Evolutionary conservation across 495 filamentous ascomycete genomes (phyloP).

Genomic region (Penicillium maclennaniae): DNA sequence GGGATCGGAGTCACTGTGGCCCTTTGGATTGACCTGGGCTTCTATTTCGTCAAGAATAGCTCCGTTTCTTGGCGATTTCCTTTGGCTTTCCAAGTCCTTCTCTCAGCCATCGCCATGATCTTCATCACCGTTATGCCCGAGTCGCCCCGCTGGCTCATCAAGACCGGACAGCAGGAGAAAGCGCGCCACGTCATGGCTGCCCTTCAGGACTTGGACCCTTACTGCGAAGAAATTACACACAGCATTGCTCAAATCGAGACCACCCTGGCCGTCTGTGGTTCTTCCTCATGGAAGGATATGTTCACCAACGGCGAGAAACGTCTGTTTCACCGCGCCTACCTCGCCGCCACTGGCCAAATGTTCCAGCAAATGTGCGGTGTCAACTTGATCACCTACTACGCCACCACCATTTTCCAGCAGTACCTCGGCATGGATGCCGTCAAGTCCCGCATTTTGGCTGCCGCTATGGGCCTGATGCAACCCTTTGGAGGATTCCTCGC

Average conservation of each 20-base stretch:
- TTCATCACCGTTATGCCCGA: constrained; percentile 57
- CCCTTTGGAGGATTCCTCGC: constrained; percentile 68
- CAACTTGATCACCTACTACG: constrained; percentile 24
- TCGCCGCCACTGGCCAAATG: constrained; percentile 29
- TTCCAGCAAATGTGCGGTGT: constrained; percentile 30
- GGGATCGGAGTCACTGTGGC: constrained; percentile 48
- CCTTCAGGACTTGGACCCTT: constrained; percentile 24
- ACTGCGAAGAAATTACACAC: constrained; percentile 23
- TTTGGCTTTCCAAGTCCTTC: constrained; percentile 50
- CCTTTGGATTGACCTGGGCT: constrained; percentile 44
- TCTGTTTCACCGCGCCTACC: constrained; percentile 30
- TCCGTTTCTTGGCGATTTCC: constrained; percentile 49
- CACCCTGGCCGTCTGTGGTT: constrained; percentile 33
- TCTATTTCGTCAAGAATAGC: constrained; percentile 40
- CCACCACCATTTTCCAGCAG: constrained; percentile 36
- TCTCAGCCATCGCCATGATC: constrained; percentile 54
- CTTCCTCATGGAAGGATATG: constrained; percentile 28
- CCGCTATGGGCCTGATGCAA: constrained; percentile 73
- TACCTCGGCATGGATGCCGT: constrained; percentile 60
- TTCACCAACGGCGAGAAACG: constrained; percentile 31
- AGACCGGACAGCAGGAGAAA: constrained; percentile 49
- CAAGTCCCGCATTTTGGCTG: constrained; percentile 76
- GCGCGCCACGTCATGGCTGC: constrained; percentile 49
- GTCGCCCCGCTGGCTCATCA: constrained; percentile 58
- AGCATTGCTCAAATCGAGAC: constrained; percentile 39